Evolutionary conservation across 1,284 basidiomycete genomes (phyloP), one percentile per base, ranked within the genome.

Genomic region (Ustilago cynodontis): DNA sequence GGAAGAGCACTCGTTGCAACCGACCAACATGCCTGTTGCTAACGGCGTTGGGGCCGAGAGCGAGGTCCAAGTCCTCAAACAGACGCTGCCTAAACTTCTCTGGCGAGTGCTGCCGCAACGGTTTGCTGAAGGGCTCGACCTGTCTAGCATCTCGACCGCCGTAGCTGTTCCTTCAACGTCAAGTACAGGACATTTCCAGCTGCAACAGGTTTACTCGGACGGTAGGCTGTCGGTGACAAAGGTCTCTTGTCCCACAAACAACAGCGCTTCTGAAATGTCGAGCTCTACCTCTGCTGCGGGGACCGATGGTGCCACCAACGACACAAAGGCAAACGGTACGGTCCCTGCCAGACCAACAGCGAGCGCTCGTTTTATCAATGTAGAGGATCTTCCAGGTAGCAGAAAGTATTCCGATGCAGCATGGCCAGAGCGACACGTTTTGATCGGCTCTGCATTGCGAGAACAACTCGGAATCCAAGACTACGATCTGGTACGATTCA

Each of bases 341-440:
- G 37, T 68, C 50, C 78, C 78, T 6, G 58, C 57, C 9, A 56
- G 69, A 14, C 69, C 78, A 1, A 82, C 80, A 10, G 78, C 78
- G 2, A 80, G 73, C 28, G 76, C 80, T 4, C 35, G 71, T 7
- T 82, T 74, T 35, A 43, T 69, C 50, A 59, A 43, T 52, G 58
- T 59, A 20, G 47, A 63, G 22, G 41, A 62, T 20, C 29, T 70
- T 16, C 58, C 67, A 14, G 57, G 64, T 10, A 22, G 26, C 20
- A 37, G 59, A 20, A 11, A 50, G 1, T 41, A 56, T 7, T 16
- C 29, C 1, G 54, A 70, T 14, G 49, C 49, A n/a, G 45, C 57
- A 5, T 83, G 82, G 81, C 82, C 82, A 0, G 67, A 72, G 22
- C 57, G 77, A 50, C 81, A 83, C 53, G 76, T 84, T 20, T 65